Percentiles rank a stretch among this genome's conserved stretches.
Conservation (phyloP, 176 grass and related monocot species). For the Miscanthus lutarioriparius region DNA sequence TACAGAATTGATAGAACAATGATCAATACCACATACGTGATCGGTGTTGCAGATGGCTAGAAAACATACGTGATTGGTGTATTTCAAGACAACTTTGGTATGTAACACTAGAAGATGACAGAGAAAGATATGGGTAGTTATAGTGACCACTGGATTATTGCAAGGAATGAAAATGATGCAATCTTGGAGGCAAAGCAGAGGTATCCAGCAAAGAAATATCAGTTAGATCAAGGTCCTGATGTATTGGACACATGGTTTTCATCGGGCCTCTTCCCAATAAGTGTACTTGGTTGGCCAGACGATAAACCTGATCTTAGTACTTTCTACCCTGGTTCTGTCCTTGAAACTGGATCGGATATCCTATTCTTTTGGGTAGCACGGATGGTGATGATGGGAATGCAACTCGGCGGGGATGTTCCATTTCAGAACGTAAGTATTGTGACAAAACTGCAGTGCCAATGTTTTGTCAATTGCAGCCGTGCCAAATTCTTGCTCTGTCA, state of each 20-base stretch:
- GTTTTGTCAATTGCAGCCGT: background rate
- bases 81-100: conserved; percentile 96
- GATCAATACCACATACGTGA: background rate
- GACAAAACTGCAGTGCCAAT: background rate
- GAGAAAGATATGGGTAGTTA: conserved; percentile 65
- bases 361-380: conserved; percentile 93
- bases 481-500: background rate
- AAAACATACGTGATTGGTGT: conserved; percentile 91
- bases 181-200: conserved; percentile 53
- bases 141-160: conserved; percentile 81
- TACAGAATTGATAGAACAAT: background rate
- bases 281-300: conserved; percentile 85
- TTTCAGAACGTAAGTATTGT: conserved; percentile 73
- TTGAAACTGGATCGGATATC: conserved; percentile 88
- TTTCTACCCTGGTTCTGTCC: conserved; percentile 84
- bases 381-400: conserved; percentile 94
- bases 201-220: conserved; percentile 63
- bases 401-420: conserved; percentile 76
- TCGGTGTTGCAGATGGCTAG: conserved; percentile 63
- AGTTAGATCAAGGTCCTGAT: conserved; percentile 80
- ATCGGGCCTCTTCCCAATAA: conserved; percentile 83
- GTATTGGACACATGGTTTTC: conserved; percentile 95
- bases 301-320: conserved; percentile 59
- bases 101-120: conserved; percentile 69
- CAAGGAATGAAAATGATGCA: conserved; percentile 72